Base-by-base conservation (phyloP, 2,329 filamentous ascomycete genomes). In the Camillea tinctor region DNA sequence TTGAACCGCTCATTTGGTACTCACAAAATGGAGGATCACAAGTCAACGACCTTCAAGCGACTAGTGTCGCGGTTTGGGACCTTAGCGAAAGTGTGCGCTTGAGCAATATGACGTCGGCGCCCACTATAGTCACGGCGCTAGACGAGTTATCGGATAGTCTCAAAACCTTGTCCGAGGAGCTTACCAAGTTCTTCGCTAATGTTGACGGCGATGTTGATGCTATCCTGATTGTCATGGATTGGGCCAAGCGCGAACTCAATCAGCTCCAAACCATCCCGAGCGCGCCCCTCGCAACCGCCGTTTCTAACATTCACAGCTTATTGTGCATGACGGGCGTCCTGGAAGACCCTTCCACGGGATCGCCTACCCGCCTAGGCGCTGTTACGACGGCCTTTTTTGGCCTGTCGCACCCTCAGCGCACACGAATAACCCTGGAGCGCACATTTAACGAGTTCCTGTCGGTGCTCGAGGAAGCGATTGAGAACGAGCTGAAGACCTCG, bases 141-240 rank as follows among this genome's bases (percentile, higher is more conserved):
- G 93, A 97, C 73, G 89, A 90, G 58, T 80, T 97, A 44, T 93
- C 91, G 64, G 92, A 96, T 64, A 93, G 87, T 57, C 84, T 97
- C 62, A 96, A 94, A 76, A 88, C 87, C 2, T 81, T 98, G 22
- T 91, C 92, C 1, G 82, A 93, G 17, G 93, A 97, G 73, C 84
- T 97, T 66, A 96, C 91, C 7, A 88, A 89, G 70, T 97, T 98
- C 79, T 97, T 97, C 74, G 91, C 93, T 55, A 92, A 93, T 66
- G 92, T 98, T 13, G 92, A 97, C 69, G 91, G 92, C 23, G 94
- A 97, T 71, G 90, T 98, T 68, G 94, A 97, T 73, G 89, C 84
- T 61, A 96, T 97, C 66, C 83, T 98, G 40, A 89, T 95, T 62
- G 92, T 96, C 55, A 97, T 98, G 93, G 92, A 97, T 72, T 97